Evolutionary conservation across 2,329 filamentous ascomycete species (phyloP).

Genomic region (Epichloe brachyelytri): DNA sequence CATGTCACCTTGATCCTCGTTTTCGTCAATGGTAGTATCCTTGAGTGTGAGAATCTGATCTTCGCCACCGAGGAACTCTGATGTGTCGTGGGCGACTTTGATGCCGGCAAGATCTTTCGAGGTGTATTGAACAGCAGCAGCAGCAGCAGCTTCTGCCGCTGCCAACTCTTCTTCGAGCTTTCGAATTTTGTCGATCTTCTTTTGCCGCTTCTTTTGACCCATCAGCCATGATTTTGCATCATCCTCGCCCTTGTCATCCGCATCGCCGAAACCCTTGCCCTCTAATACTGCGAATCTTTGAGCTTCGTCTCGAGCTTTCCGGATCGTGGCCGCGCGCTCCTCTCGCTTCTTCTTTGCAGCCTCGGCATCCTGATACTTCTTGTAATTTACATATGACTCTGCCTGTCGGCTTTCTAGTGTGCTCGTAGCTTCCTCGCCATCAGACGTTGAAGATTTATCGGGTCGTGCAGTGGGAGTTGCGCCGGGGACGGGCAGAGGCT

Average conservation of each 20-base stretch:
- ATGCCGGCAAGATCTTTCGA: slow-evolving; percentile 79
- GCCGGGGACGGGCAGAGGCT: slow-evolving; percentile 75
- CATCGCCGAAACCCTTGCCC: slow-evolving; percentile 74
- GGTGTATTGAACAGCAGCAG: slow-evolving; percentile 58
- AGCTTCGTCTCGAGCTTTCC: slow-evolving; percentile 74
- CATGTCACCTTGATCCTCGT: slow-evolving; percentile 81
- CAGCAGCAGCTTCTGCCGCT: slow-evolving; percentile 55
- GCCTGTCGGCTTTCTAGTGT: slow-evolving; percentile 75
- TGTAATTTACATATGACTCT: slow-evolving; percentile 60
- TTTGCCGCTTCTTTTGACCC: slow-evolving; percentile 85
- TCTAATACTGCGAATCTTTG: slow-evolving; percentile 64
- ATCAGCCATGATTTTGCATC: slow-evolving; percentile 82
- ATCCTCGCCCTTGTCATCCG: slow-evolving; percentile 48
- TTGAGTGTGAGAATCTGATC: slow-evolving; percentile 93
- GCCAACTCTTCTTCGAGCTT: slow-evolving; percentile 63
- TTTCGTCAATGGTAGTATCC: slow-evolving; percentile 72
- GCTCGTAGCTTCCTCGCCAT: slow-evolving; percentile 57
- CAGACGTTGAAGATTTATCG: slow-evolving; percentile 37
- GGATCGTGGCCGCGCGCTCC: slow-evolving; percentile 68
- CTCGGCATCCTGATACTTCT: slow-evolving; percentile 54
- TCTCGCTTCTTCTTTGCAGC: slow-evolving; percentile 66
- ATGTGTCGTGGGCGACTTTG: slow-evolving; percentile 79
- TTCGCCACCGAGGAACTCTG: slow-evolving; percentile 66
- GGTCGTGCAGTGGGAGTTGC: slow-evolving; percentile 26
- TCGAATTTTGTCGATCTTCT: slow-evolving; percentile 70